These are phyloP conservation scores for Phytophthora macrochlamydospora DNA, from an alignment of 352 stramenopile species.

Conservation along the genomic window DNA sequence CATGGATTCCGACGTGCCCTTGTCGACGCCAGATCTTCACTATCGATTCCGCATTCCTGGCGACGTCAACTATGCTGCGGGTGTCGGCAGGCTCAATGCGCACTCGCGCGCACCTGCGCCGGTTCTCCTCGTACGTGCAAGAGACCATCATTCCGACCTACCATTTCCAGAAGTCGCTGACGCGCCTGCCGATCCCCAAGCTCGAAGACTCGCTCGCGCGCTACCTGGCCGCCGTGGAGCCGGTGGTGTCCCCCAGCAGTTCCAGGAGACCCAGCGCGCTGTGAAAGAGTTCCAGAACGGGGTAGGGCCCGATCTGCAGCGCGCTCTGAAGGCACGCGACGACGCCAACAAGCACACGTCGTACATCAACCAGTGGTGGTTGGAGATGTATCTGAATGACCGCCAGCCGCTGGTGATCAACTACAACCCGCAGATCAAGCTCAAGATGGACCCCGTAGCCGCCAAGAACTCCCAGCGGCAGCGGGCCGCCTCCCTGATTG, in stretches of 20 bases:
- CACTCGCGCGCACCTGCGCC: constrained; percentile 6
- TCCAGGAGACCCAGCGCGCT: constrained; percentile 59
- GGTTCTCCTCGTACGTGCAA: constrained; percentile 73
- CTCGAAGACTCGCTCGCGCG: constrained; percentile 83
- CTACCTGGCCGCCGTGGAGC: constrained; percentile 80
- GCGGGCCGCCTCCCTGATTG: constrained; percentile 85
- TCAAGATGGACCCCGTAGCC: constrained; percentile 79
- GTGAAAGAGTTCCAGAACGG: constrained; percentile 63
- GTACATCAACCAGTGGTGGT: constrained; percentile 94
- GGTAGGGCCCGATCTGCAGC: constrained; percentile 71
- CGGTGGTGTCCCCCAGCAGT: constrained; percentile 62
- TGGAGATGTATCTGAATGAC: constrained; percentile 92
- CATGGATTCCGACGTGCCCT: constrained; percentile 1
- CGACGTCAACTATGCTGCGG: constrained; percentile 5
- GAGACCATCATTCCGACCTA: constrained; percentile 88
- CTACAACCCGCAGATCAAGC: constrained; percentile 92
- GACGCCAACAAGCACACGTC: constrained; percentile 85
- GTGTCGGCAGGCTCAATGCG: neutral
- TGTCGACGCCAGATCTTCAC: constrained; percentile 17
- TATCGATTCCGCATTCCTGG: constrained; percentile 10
- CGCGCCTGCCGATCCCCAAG: constrained; percentile 86
- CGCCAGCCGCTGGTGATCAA: constrained; percentile 89
- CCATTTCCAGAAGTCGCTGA: constrained; percentile 89
- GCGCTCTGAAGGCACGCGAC: constrained; percentile 77
- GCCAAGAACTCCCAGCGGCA: constrained; percentile 88